Percentiles rank a stretch among this genome's conserved stretches.
phyloP scores from a whole-genome alignment of 306 rosid genomes.

The Cercis canadensis region DNA sequence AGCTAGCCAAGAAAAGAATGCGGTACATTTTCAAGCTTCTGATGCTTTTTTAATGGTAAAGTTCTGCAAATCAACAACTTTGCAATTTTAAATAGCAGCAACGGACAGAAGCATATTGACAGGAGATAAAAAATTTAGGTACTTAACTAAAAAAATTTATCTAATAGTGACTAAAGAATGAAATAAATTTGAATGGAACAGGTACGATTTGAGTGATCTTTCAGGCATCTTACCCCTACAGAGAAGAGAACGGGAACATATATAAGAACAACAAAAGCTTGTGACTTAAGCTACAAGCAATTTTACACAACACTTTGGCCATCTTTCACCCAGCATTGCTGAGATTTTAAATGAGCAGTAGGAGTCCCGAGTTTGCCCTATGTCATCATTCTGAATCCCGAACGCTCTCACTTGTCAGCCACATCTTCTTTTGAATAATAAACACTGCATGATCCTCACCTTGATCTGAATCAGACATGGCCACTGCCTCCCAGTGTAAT shows the following conservation, averaged over 20 bases:
- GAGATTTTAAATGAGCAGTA: slow-evolving; percentile 18
- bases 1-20: no score
- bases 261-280: slow-evolving; percentile 28
- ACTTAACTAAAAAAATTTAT: no score
- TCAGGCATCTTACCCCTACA: slow-evolving; percentile 35
- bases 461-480: slow-evolving; percentile 46
- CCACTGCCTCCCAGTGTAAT: slow-evolving; percentile 86
- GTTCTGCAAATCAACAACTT: no score
- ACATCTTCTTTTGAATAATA: slow-evolving; percentile 83
- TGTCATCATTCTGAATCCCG: slow-evolving; percentile 57
- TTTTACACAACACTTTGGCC: slow-evolving; percentile 5
- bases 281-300: slow-evolving; percentile 15
- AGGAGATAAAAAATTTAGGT: no score
- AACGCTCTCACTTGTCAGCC: slow-evolving; percentile 77
- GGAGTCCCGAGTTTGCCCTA: neutral
- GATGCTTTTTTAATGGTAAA: no score
- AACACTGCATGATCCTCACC: slow-evolving; percentile 61
- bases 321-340: slow-evolving; percentile 14
- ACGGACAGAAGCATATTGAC: no score
- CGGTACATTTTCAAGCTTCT: no score
- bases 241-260: slow-evolving; percentile 34
- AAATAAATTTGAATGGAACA: slow-evolving; percentile 35
- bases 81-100: no score
- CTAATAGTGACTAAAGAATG: no score
- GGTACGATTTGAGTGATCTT: slow-evolving; percentile 35